Percentiles rank a stretch among this genome's conserved stretches.
phyloP scores from a whole-genome alignment of 768 basidiomycete genomes.

The Suillus luteus region DNA sequence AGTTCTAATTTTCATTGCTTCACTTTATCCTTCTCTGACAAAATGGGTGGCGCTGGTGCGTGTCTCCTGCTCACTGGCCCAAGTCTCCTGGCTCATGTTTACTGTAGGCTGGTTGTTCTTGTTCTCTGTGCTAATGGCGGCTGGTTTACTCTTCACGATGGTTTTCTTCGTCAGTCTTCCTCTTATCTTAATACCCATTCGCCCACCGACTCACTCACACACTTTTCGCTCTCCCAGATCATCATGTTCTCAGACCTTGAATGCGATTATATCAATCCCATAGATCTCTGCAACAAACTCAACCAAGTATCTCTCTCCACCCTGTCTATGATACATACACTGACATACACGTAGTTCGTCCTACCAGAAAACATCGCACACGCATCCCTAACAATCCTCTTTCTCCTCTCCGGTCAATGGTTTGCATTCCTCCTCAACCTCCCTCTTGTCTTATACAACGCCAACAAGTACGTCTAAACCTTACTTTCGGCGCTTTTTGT shows the following conservation, averaged over 20 bases:
- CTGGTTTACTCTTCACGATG: conserved; percentile 95
- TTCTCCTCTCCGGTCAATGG: conserved; percentile 97
- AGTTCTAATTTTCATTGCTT: conserved; percentile 10
- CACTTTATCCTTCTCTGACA: neutral
- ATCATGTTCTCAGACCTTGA: conserved; percentile 99
- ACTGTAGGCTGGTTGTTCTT: conserved; percentile 91
- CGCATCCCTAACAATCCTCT: conserved; percentile 85
- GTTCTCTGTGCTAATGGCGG: conserved; percentile 93
- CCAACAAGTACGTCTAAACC: conserved; percentile 77
- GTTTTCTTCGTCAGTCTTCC: conserved; percentile 90
- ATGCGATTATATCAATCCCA: conserved; percentile 99
- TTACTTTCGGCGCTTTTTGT: neutral
- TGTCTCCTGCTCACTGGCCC: conserved; percentile 11
- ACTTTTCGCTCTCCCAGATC: conserved; percentile 57
- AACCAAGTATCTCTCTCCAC: conserved; percentile 69
- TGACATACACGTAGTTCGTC: conserved; percentile 68
- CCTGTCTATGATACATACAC: neutral
- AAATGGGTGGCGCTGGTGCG: conserved; percentile 48
- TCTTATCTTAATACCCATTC: neutral
- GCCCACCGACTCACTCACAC: neutral
- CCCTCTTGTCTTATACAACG: conserved; percentile 87
- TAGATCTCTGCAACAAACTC: conserved; percentile 99
- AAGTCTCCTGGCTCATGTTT: neutral
- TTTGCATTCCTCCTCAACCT: conserved; percentile 87
- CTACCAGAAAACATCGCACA: conserved; percentile 96